Evolutionary conservation across 2,329 filamentous ascomycete species (phyloP).

Genomic region (Paraconiothyrium sp.): DNA sequence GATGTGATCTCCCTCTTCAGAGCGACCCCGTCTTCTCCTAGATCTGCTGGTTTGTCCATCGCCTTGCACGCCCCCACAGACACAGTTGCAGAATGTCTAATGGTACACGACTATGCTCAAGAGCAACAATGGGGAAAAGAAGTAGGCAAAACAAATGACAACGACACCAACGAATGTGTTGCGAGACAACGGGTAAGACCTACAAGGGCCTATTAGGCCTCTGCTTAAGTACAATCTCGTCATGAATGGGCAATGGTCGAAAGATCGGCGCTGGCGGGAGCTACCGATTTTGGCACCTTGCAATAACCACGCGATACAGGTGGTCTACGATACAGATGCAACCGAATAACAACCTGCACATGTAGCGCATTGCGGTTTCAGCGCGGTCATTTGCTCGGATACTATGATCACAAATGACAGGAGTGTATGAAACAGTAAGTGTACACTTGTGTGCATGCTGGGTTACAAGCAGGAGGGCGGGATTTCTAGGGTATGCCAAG

Average conservation of each 20-base stretch:
- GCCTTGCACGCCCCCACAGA: no score
- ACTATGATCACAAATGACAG: background rate
- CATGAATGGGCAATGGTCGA: background rate
- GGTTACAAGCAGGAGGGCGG: background rate
- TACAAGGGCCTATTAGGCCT: background rate
- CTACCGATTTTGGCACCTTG: background rate
- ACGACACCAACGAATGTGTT: background rate
- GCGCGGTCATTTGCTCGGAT: background rate
- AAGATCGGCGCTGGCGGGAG: background rate
- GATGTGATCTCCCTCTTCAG: constrained; percentile 28
- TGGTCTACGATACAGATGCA: background rate
- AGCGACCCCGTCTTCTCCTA: background rate
- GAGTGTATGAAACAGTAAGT: background rate
- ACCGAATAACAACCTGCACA: background rate
- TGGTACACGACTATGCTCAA: background rate
- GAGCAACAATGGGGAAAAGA: background rate
- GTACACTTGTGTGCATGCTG: background rate
- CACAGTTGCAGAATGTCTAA: no score
- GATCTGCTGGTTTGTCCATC: background rate
- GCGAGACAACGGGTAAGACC: background rate
- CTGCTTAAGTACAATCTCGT: background rate
- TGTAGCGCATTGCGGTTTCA: background rate
- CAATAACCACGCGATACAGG: background rate
- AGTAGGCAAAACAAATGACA: background rate
- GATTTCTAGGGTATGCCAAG: background rate